These are phyloP conservation scores for Kazachstania sp. DNA, from an alignment of 1,139 yeast genomes.

Conservation along the genomic window DNA sequence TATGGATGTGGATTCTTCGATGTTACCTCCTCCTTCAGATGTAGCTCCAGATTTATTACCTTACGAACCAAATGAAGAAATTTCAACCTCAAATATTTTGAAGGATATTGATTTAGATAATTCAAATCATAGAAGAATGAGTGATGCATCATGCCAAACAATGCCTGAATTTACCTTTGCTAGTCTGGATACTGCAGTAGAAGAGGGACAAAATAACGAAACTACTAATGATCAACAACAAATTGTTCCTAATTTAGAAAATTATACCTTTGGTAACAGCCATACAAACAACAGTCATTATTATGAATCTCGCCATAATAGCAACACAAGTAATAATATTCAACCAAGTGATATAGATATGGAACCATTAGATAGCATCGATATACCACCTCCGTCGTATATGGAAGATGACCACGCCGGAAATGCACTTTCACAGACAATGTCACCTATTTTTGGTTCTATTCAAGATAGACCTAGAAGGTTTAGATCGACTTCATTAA, in stretches of 20 bases:
- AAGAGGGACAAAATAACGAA: neutral
- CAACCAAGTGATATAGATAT: neutral
- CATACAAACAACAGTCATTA: neutral
- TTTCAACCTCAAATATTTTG: neutral
- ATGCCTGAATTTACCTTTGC: slow-evolving; percentile 1
- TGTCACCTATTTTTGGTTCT: no score
- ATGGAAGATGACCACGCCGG: neutral
- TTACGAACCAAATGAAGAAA: neutral
- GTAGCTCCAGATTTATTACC: neutral
- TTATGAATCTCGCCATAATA: neutral
- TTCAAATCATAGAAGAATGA: neutral
- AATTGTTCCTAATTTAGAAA: neutral
- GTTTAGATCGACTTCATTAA: neutral
- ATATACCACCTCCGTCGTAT: neutral
- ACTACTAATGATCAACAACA: neutral
- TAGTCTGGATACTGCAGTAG: neutral
- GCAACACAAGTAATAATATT: neutral
- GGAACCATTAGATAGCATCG: neutral
- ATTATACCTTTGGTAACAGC: neutral
- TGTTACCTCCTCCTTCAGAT: slow-evolving; percentile 1
- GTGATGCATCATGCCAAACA: slow-evolving; percentile 4
- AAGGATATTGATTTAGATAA: neutral
- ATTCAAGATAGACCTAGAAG: neutral
- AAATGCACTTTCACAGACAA: no score
- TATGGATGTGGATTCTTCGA: slow-evolving; percentile 21